Conservation (phyloP, 371 early-diverging fungal genomes). For the Coemansia linderi region DNA sequence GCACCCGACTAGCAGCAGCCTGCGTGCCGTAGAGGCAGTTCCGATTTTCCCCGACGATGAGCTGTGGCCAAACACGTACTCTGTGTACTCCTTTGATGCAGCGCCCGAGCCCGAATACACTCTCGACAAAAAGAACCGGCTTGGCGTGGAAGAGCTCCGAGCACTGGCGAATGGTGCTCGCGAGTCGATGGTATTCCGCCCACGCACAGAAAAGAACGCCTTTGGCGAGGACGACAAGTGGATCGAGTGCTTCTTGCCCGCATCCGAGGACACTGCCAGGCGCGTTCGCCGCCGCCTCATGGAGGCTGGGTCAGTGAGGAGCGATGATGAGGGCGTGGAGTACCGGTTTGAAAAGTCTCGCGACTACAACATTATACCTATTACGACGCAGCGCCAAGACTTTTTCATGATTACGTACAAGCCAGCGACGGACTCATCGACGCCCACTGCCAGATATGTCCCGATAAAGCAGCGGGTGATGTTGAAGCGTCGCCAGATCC, state of each 20-base stretch:
- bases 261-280: slow-evolving; percentile 24
- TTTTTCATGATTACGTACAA: slow-evolving; percentile 40
- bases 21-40: slow-evolving; percentile 71
- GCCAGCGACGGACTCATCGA: not conserved
- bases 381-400: slow-evolving; percentile 35
- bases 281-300: slow-evolving; percentile 18
- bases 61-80: slow-evolving; percentile 69
- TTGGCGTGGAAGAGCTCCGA: slow-evolving; percentile 14
- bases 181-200: slow-evolving; percentile 41
- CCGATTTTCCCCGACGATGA: slow-evolving; percentile 78
- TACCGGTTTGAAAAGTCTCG: slow-evolving; percentile 38
- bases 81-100: slow-evolving; percentile 68
- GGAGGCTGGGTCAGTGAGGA: not conserved
- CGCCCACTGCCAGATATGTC: slow-evolving; percentile 36
- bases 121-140: not conserved
- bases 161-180: slow-evolving; percentile 33
- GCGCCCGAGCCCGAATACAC: slow-evolving; percentile 65
- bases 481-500: slow-evolving; percentile 46
- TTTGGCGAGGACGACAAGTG: slow-evolving; percentile 51
- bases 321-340: slow-evolving; percentile 26
- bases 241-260: slow-evolving; percentile 54
- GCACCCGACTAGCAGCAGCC: slow-evolving; percentile 72
- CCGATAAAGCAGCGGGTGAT: slow-evolving; percentile 42
- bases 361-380: slow-evolving; percentile 46
- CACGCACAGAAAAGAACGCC: slow-evolving; percentile 25